Evolutionary conservation across 805 yeast species (phyloP).

Genomic region (Candida montana): DNA sequence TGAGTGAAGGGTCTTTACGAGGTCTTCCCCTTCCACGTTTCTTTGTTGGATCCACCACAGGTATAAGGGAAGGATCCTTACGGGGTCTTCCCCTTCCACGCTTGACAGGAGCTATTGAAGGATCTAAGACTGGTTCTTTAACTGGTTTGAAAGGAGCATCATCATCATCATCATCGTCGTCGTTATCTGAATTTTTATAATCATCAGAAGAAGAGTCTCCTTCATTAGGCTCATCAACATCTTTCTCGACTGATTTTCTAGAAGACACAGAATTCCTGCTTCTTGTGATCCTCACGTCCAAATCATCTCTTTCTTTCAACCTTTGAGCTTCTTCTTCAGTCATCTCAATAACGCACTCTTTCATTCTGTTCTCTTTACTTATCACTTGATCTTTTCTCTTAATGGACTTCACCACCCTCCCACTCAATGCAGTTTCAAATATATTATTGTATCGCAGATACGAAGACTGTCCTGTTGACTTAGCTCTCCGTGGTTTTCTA

Average conservation of each 20-base stretch:
- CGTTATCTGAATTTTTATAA: slow-evolving; percentile 1
- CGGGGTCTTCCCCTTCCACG: not conserved
- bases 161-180: not conserved
- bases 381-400: too few species aligned
- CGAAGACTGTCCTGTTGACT: not conserved
- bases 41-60: too few species aligned
- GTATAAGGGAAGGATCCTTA: too few species aligned
- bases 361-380: not conserved
- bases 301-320: not conserved
- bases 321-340: not conserved
- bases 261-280: not conserved
- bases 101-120: not conserved
- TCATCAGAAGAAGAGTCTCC: too few species aligned
- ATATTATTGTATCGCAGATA: not conserved
- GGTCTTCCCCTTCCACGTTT: too few species aligned
- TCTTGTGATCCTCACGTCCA: not conserved
- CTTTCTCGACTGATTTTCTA: not conserved
- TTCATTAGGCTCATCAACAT: not conserved
- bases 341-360: slow-evolving; percentile 1
- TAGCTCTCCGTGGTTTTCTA: not conserved
- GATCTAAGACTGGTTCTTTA: not conserved
- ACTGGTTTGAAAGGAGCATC: not conserved
- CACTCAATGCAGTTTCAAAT: not conserved
- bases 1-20: too few species aligned
- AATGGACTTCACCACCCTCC: not conserved